These are phyloP conservation scores for Phaeotremella skinneri DNA, from an alignment of 768 basidiomycete species.

Conservation along the genomic window DNA sequence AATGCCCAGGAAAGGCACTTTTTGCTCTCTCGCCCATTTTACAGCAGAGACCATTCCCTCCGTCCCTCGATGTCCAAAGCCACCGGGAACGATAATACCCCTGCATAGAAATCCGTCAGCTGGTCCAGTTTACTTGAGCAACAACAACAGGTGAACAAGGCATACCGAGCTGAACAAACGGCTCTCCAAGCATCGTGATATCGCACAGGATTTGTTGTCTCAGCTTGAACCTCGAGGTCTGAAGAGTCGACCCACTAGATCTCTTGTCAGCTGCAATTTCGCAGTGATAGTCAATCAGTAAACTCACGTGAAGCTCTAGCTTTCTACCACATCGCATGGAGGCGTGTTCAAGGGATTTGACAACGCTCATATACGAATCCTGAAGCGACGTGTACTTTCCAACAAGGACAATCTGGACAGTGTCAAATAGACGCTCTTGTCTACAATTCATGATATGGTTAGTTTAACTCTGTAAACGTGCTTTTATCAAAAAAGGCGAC, in stretches of 20 bases:
- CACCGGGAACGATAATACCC: conserved; percentile 95
- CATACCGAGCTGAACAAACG: conserved; percentile 82
- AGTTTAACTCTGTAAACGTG: too few species aligned
- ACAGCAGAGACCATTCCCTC: conserved; percentile 99
- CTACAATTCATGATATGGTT: too few species aligned
- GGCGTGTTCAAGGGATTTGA: conserved; percentile 94
- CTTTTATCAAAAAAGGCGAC: too few species aligned
- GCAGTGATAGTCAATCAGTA: neutral
- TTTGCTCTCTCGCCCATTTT: conserved; percentile 93
- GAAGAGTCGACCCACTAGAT: conserved; percentile 92
- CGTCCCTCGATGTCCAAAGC: conserved; percentile 87
- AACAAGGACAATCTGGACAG: conserved; percentile 83
- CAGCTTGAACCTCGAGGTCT: conserved; percentile 76
- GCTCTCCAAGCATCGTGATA: conserved; percentile 96
- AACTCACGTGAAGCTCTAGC: conserved; percentile 70
- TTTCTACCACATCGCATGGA: conserved; percentile 87
- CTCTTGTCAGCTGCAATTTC: conserved; percentile 5
- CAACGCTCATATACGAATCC: conserved; percentile 98
- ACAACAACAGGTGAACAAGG: conserved; percentile 19
- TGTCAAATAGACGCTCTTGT: conserved; percentile 89
- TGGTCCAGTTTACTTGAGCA: conserved; percentile 9
- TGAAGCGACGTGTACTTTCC: conserved; percentile 96
- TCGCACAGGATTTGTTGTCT: conserved; percentile 72
- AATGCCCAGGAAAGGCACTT: conserved; percentile 90
- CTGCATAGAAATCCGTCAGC: conserved; percentile 53